phyloP scores from a whole-genome alignment of 2,329 filamentous ascomycete species.

The Claviceps sp. region DNA sequence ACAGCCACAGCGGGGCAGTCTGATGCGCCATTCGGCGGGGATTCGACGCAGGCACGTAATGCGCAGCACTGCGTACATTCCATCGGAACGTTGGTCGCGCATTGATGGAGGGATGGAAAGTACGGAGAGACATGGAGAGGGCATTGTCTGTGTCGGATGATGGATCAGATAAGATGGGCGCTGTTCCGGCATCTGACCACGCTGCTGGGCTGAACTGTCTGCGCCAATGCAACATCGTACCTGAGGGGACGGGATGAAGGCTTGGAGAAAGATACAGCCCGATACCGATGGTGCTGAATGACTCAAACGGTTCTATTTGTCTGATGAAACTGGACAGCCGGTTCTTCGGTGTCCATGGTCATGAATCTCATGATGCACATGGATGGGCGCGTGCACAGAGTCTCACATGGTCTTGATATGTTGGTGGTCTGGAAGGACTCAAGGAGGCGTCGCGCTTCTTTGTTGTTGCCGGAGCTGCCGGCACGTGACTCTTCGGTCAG shows the following conservation, averaged over 20 bases:
- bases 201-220: neutral
- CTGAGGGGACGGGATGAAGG: neutral
- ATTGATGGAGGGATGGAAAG: neutral
- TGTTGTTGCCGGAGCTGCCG: neutral
- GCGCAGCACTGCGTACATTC: neutral
- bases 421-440: no score
- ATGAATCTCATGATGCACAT: no score
- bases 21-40: constrained; percentile 1
- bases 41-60: neutral
- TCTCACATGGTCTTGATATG: no score
- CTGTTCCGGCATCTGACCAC: neutral
- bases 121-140: neutral
- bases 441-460: no score
- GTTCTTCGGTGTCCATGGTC: no score
- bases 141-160: neutral
- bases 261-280: neutral
- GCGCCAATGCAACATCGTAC: constrained; percentile 1
- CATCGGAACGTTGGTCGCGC: neutral
- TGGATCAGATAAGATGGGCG: neutral
- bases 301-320: neutral
- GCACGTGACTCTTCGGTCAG: constrained; percentile 18
- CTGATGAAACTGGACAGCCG: no score
- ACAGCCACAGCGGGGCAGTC: constrained; percentile 4
- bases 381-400: no score
- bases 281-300: neutral